phyloP scores from a whole-genome alignment of 345 rosid species.

The Brassica carinata region DNA sequence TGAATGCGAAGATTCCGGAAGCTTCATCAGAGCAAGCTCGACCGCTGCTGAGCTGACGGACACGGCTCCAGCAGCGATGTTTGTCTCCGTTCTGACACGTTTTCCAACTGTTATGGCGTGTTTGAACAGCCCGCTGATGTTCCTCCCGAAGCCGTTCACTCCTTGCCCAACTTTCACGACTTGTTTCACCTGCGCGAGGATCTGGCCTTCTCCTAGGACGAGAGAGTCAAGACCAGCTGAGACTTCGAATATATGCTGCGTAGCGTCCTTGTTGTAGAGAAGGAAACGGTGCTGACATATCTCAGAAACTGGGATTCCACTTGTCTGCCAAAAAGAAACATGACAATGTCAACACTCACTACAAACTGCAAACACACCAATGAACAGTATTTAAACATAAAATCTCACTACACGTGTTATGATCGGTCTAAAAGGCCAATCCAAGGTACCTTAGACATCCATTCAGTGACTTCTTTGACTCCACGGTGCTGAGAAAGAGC shows the following conservation, averaged over 20 bases:
- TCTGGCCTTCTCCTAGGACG: background rate
- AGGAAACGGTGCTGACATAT: background rate
- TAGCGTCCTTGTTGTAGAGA: background rate
- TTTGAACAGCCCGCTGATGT: background rate
- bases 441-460: background rate
- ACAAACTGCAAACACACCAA: background rate
- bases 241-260: background rate
- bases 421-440: too few species aligned
- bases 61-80: background rate
- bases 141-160: background rate
- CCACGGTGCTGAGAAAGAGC: slow-evolving; percentile 6
- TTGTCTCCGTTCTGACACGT: background rate
- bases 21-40: background rate
- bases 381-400: background rate
- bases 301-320: background rate
- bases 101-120: background rate
- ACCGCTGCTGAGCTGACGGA: background rate
- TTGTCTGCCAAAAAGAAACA: background rate
- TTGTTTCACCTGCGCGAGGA: slow-evolving; percentile 1
- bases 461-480: background rate
- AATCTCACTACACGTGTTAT: too few species aligned
- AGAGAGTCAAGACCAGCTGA: slow-evolving; percentile 4
- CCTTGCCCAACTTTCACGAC: background rate
- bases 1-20: background rate
- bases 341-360: background rate